A percentile compares a stretch with the other conserved stretches of the same genome.
These are phyloP conservation scores for Podila epicladia DNA, from an alignment of 192 early-diverging fungal genomes.

Conservation along the genomic window DNA sequence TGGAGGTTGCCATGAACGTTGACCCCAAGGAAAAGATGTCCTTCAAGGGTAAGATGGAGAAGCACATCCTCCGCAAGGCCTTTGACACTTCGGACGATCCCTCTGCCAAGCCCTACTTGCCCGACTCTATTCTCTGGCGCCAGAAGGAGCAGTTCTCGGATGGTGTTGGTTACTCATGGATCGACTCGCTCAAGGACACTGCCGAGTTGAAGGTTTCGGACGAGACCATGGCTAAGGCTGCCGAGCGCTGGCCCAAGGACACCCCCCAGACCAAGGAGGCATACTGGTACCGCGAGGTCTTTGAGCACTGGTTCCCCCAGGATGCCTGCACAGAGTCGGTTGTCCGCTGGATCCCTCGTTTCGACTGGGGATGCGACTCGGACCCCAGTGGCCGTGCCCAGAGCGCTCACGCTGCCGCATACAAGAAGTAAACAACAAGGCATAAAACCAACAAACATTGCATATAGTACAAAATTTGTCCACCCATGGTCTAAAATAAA, in stretches of 20 bases:
- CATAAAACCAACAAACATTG: background rate
- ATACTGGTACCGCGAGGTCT: slow-evolving; percentile 92
- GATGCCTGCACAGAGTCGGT: slow-evolving; percentile 89
- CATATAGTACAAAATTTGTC: background rate
- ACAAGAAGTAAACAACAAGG: slow-evolving; percentile 40
- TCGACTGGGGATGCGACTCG: slow-evolving; percentile 98
- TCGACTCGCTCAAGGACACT: slow-evolving; percentile 90
- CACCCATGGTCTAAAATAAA: too few relatives aligned
- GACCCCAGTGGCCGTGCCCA: slow-evolving; percentile 99
- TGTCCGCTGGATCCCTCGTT: slow-evolving; percentile 95
- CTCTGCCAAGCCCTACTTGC: slow-evolving; percentile 79
- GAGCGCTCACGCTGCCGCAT: slow-evolving; percentile 84
- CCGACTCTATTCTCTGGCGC: slow-evolving; percentile 92
- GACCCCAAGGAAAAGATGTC: slow-evolving; percentile 87
- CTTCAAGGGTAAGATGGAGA: slow-evolving; percentile 86
- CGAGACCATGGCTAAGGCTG: slow-evolving; percentile 73
- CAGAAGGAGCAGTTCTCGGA: slow-evolving; percentile 99
- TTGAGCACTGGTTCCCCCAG: slow-evolving; percentile 95
- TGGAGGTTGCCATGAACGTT: slow-evolving; percentile 93
- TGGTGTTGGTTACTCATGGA: slow-evolving; percentile 98
- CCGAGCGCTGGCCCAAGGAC: slow-evolving; percentile 83
- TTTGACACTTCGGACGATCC: slow-evolving; percentile 90
- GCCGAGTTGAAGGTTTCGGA: slow-evolving; percentile 79
- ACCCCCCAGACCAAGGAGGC: slow-evolving; percentile 97
- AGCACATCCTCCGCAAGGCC: slow-evolving; percentile 94